These are phyloP conservation scores for Suillus hirtellus DNA, from an alignment of 768 basidiomycete species.

Conservation along the genomic window DNA sequence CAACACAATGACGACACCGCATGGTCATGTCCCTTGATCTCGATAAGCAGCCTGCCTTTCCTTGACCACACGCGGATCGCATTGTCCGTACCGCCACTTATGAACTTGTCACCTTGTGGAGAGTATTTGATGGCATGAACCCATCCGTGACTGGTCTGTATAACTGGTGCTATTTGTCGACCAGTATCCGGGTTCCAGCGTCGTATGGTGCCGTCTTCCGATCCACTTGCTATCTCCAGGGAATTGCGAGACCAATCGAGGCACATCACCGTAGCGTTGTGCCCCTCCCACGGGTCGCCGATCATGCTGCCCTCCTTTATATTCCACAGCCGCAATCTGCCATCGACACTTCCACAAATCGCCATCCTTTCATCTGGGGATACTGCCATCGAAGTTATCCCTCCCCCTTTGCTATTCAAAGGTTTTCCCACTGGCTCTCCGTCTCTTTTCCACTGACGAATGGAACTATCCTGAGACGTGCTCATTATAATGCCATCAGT, in stretches of 20 bases:
- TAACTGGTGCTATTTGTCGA: background rate
- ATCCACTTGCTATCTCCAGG: constrained; percentile 11
- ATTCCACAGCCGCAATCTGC: background rate
- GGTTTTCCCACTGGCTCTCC: background rate
- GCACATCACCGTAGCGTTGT: background rate
- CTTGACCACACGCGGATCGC: background rate
- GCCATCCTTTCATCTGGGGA: background rate
- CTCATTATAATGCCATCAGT: background rate
- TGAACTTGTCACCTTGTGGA: background rate
- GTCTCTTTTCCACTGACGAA: background rate
- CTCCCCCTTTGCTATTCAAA: too few relatives aligned
- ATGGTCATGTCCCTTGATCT: background rate
- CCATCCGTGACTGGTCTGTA: background rate
- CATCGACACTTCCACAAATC: background rate
- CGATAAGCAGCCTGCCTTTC: background rate
- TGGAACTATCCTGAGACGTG: background rate
- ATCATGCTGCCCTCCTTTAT: background rate
- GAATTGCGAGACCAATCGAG: constrained; percentile 17
- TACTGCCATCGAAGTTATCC: accelerated
- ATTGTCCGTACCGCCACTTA: background rate
- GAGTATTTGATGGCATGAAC: background rate
- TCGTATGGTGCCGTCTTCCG: constrained; percentile 12
- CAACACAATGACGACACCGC: background rate
- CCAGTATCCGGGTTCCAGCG: constrained; percentile 14
- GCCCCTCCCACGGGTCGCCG: background rate